These are phyloP conservation scores for Magnaporthiopsis poae DNA, from an alignment of 2,329 filamentous ascomycete species.

Conservation along the genomic window DNA sequence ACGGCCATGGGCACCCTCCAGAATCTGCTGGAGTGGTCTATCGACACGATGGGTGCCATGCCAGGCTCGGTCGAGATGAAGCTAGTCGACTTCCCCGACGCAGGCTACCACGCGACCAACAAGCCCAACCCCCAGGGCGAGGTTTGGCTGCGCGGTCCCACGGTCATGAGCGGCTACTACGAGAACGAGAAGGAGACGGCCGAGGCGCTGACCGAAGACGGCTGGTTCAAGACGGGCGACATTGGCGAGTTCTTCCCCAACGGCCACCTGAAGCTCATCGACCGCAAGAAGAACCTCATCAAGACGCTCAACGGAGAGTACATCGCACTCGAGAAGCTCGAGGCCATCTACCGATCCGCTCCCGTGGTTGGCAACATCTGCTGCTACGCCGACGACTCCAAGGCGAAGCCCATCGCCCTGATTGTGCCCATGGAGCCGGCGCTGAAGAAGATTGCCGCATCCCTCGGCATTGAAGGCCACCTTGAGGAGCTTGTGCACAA, in stretches of 20 bases:
- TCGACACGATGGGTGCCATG: constrained; percentile 62
- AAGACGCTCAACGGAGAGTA: constrained; percentile 77
- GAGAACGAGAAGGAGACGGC: constrained; percentile 68
- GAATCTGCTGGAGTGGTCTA: constrained; percentile 71
- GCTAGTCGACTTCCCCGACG: constrained; percentile 75
- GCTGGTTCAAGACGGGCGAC: constrained; percentile 83
- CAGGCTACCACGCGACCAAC: constrained; percentile 68
- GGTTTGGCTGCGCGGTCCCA: constrained; percentile 73
- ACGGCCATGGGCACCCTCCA: constrained; percentile 64
- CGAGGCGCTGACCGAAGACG: constrained; percentile 58
- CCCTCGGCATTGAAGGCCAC: constrained; percentile 36
- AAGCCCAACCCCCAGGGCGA: constrained; percentile 72
- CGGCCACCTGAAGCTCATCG: constrained; percentile 65
- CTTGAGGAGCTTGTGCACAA: constrained; percentile 60
- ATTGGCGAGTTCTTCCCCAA: constrained; percentile 67
- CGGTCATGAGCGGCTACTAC: constrained; percentile 64
- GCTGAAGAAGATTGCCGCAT: constrained; percentile 40
- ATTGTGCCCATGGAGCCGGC: constrained; percentile 47
- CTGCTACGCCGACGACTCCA: constrained; percentile 41
- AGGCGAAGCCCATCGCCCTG: constrained; percentile 45
- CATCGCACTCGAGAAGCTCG: constrained; percentile 67
- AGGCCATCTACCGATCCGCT: constrained; percentile 42
- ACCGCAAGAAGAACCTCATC: constrained; percentile 82
- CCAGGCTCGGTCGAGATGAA: constrained; percentile 69
- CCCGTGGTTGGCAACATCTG: constrained; percentile 46